Percentiles rank a stretch among this genome's conserved stretches.
phyloP scores from a whole-genome alignment of 352 stramenopile genomes.

The Pythium sukuiense region DNA sequence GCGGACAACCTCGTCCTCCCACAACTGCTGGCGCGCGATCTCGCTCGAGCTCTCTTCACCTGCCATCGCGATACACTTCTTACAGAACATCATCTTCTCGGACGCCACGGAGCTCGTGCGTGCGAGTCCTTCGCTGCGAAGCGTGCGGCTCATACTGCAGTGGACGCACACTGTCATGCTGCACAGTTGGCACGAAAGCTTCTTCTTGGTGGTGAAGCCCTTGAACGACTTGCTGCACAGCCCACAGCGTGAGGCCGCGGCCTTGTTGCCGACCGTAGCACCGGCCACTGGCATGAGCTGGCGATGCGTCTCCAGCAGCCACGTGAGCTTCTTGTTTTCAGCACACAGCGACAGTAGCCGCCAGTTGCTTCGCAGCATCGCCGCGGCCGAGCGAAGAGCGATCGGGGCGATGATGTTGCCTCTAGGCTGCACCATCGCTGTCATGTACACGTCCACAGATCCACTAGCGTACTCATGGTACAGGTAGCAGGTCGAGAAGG shows the following conservation, averaged over 20 bases:
- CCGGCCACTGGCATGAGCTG: slow-evolving; percentile 19
- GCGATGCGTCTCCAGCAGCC: slow-evolving; percentile 30
- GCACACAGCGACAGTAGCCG: slow-evolving; percentile 22
- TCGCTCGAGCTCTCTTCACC: slow-evolving; percentile 55
- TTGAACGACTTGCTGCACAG: slow-evolving; percentile 30
- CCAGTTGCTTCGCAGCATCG: slow-evolving; percentile 23
- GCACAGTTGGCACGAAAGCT: slow-evolving; percentile 28
- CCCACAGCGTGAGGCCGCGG: slow-evolving; percentile 17
- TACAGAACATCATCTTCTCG: slow-evolving; percentile 62
- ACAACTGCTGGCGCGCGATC: slow-evolving; percentile 62
- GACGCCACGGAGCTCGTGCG: slow-evolving; percentile 31
- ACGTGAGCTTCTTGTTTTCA: slow-evolving; percentile 35
- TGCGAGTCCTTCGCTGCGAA: slow-evolving; percentile 20
- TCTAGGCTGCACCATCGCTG: slow-evolving; percentile 24
- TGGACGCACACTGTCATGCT: slow-evolving; percentile 19
- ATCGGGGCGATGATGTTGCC: slow-evolving; percentile 19
- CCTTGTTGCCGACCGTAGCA: neutral
- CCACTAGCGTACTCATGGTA: slow-evolving; percentile 28
- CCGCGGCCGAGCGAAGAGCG: slow-evolving; percentile 11
- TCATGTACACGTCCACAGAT: slow-evolving; percentile 33
- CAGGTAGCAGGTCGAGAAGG: slow-evolving; percentile 26
- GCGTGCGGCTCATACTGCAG: slow-evolving; percentile 27
- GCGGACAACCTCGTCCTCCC: slow-evolving; percentile 34
- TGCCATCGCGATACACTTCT: slow-evolving; percentile 54
- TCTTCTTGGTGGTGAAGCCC: slow-evolving; percentile 20